Base-by-base conservation (phyloP, 208 protist genomes). In the Leishmania martiniquensis region DNA sequence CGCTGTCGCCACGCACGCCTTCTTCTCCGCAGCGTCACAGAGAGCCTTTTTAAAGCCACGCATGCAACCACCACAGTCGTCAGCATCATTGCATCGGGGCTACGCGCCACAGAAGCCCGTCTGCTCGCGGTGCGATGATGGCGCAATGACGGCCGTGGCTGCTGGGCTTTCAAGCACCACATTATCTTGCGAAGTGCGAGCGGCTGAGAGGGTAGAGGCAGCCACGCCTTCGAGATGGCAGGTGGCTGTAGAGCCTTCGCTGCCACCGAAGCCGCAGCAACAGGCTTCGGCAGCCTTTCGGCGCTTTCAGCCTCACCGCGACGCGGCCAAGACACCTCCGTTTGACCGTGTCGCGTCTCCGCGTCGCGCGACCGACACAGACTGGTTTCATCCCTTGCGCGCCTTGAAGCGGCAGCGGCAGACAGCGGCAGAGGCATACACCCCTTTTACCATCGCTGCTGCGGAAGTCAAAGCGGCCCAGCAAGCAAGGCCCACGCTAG, bases 381-480 rank as follows among this genome's bases (percentile, higher is more conserved):
- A 65, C 54, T 75, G 71, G 54, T 29, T 75, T 45, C 29, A 66
- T 42, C 72, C 72, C 55, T 29, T 76, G 37, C 59, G 52, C 12
- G 55, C 72, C 17, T 29, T 76, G 39, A 13, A 65, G 57, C 55
- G 25, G 72, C 54, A 76, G n/a, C 72, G 57, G 45, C 32, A 39
- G 22, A 68, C 39, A 2, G 72, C 72, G 6, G 54, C 59, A 13
- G 57, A 65, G 6, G 72, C 72, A 29, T 76, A 76, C 59, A 76
- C 20, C 13, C 72, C 72, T 15, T 68, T 45, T 15, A 76, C 72
- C 55, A 76, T 67, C 59, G 29, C 29, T 42, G 39, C 34, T 17
- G 59, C 42, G 25, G 72, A 76, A 34, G 72, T 59, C 39, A 39
- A 76, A 59, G 42, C 42, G 5, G 42, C 52, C 15, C 72, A 54